phyloP scores from a whole-genome alignment of 2,329 filamentous ascomycete species.

The Talaromyces sp. region DNA sequence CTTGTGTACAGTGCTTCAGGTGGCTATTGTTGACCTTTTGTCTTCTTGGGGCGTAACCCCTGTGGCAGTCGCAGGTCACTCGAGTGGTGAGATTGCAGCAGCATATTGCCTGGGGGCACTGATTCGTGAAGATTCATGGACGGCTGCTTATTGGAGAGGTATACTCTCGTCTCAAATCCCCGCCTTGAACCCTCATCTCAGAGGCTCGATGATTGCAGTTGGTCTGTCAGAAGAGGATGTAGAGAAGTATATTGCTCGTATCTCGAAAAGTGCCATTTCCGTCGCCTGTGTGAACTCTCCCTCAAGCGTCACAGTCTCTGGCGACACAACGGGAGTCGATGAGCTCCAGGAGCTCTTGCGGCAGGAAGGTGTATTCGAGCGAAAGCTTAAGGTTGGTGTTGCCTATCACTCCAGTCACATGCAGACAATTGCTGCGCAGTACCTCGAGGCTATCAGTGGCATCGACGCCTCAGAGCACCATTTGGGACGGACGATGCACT shows the following conservation, averaged over 20 bases:
- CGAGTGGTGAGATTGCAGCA: slow-evolving; percentile 47
- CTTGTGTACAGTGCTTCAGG: slow-evolving; percentile 34
- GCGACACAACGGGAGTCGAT: slow-evolving; percentile 16
- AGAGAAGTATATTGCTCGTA: slow-evolving; percentile 19
- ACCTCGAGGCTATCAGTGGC: not conserved
- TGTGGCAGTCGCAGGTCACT: slow-evolving; percentile 42
- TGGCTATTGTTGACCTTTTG: slow-evolving; percentile 45
- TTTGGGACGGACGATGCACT: not conserved
- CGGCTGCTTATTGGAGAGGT: slow-evolving; percentile 44
- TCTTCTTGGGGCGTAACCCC: slow-evolving; percentile 42
- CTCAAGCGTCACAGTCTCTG: slow-evolving; percentile 26
- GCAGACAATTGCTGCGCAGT: slow-evolving; percentile 13
- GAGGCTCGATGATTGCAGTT: slow-evolving; percentile 54
- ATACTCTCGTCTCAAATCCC: slow-evolving; percentile 35
- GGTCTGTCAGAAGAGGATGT: slow-evolving; percentile 24
- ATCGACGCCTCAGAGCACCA: not conserved
- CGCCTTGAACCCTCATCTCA: slow-evolving; percentile 12
- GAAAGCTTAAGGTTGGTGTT: slow-evolving; percentile 26
- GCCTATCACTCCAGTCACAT: slow-evolving; percentile 34
- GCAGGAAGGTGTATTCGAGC: slow-evolving; percentile 21
- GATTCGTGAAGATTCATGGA: slow-evolving; percentile 29
- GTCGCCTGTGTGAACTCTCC: slow-evolving; percentile 34
- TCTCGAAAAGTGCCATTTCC: slow-evolving; percentile 18
- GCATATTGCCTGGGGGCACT: slow-evolving; percentile 42
- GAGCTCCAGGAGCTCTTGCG: slow-evolving; percentile 21